Evolutionary conservation across 495 filamentous ascomycete species (phyloP).

Genomic region (Astrothelium macrocarpum): DNA sequence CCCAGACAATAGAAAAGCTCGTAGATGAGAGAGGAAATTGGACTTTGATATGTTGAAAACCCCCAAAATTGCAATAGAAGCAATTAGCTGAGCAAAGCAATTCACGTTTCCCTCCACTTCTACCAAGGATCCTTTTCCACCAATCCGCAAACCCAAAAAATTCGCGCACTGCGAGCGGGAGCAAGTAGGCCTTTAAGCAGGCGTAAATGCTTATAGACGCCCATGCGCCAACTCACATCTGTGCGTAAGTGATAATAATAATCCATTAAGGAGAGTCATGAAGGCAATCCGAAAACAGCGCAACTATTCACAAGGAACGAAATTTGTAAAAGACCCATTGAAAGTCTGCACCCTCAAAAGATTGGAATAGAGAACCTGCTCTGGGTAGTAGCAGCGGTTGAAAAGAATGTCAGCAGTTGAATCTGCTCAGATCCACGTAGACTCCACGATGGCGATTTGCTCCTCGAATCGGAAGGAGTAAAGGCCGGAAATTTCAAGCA

Average conservation of each 20-base stretch:
- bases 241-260: background rate
- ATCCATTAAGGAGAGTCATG: conserved; percentile 6
- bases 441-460: conserved; percentile 1
- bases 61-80: background rate
- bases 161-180: too few species aligned
- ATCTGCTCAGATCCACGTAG: background rate
- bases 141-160: background rate
- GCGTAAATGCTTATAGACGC: background rate
- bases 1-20: background rate
- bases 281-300: background rate
- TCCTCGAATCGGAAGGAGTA: conserved; percentile 31
- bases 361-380: conserved; percentile 4
- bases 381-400: background rate
- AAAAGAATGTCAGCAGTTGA: background rate
- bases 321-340: background rate
- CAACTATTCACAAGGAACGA: background rate
- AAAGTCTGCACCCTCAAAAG: conserved; percentile 1
- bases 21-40: background rate
- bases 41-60: background rate
- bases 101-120: background rate
- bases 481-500: conserved; percentile 66
- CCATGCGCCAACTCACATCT: background rate
- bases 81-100: background rate
- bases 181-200: background rate
- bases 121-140: background rate